Evolutionary conservation across 257 asterid genomes (phyloP), one percentile per base, ranked within the genome.

Genomic region (Przewalskia tangutica): DNA sequence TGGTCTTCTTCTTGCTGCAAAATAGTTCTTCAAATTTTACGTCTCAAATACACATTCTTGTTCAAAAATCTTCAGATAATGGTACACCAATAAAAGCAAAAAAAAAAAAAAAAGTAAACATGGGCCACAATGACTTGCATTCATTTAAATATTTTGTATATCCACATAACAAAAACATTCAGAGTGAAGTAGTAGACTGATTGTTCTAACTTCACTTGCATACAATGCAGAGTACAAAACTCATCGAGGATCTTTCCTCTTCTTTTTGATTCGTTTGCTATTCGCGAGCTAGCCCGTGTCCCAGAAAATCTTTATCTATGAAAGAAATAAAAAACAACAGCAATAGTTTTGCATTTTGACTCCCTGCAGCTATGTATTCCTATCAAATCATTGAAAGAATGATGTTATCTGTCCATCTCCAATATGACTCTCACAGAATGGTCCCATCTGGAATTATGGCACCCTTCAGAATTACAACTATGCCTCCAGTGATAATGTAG

Each of bases 391-490:
- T 48, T 48, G 44, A 73, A 73, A 73, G 46, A 73, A 13, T 73
- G 62, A 73, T 23, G 2, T 48, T 1, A 6, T 23, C 44, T 48
- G 20, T 23, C 40, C 68, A 62, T 20, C 38, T 20, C 6, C 16
- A 60, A 6, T 50, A 38, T 76, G 48, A 23, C 27, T 23, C 50
- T 53, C 88, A 93, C 12, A 92, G 68, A 80, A 89, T 90, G 87
- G 77, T 93, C 59, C 90, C 98, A 85, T 94, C 88, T 82, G 89
- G 92, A 70, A 94, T 94, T 6, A 88, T 81, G 78, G 95, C 97
- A 80, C 83, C 88, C 77, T 90, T 91, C 81, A 93, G 17, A 38
- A 93, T 80, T 11, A 93, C 92, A 79, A 91, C 71, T 77, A 91
- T 89, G 77, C 97, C 97, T 83, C 82, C 89, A 42, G 89, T 86